Evolutionary conservation across 768 basidiomycete genomes (phyloP), one percentile per base, ranked within the genome.

Genomic region (Mycena rosella): DNA sequence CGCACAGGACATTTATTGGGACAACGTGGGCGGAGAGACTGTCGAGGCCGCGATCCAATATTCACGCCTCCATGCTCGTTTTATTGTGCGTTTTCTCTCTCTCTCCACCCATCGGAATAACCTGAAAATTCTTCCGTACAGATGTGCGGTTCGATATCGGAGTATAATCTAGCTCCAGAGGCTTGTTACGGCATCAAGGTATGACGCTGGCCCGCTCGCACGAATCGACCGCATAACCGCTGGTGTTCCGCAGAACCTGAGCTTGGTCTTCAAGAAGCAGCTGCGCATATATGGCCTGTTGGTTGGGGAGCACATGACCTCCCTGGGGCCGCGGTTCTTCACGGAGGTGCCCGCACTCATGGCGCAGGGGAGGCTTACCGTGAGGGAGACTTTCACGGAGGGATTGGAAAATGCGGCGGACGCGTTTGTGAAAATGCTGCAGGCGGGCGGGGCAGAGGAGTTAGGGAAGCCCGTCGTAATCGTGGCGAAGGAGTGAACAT

Each of bases 341-440:
- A 68, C 66, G 38, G 73, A 76, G 26, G 68, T 86, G 3, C 84
- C 83, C 5, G 70, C 75, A 10, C 72, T 77, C 10, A 68, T 86
- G 53, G 81, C 80, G 1, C 72, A 76, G 3, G 83, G 84, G 0
- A 76, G 79, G 67, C 55, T 86, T 45, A 82, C 77, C 72, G 76
- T 80, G 44, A 69, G 68, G 51, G 86, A 86, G 72, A 72, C 79
- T 24, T 61, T 81, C 22, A 76, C 73, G 20, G 64, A 73, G 3
- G 84, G 85, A 3, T 74, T 86, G 3, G 81, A 85, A 38, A 73
- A 72, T 20, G 78, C 73, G 5, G 80, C 78, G 6, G 78, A 82
- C 47, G 83, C 79, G 0, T 75, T 87, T 29, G 42, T 83, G 8
- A 14, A 17, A 3, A 73, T 72, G 20, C 69, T 79, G n/a, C n/a